Conservation (phyloP, 2,329 filamentous ascomycete species). For the Chaetomium strumarium region DNA sequence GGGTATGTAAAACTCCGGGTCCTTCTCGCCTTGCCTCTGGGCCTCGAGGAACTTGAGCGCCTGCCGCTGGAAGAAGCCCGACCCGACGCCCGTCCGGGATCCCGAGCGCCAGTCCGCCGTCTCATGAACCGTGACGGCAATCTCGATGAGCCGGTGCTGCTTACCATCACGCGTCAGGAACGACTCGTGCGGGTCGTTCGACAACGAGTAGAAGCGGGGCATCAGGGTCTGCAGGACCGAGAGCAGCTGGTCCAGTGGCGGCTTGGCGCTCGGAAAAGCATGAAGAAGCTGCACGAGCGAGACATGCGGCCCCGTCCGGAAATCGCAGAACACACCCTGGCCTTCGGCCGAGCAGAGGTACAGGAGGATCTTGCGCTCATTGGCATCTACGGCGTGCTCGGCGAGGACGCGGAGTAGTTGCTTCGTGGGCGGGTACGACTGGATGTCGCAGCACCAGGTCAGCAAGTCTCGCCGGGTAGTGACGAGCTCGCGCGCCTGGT, state of each 20-base stretch:
- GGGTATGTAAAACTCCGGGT: constrained; percentile 67
- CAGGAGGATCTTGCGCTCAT: constrained; percentile 82
- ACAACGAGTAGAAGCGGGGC: constrained; percentile 97
- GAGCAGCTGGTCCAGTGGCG: constrained; percentile 75
- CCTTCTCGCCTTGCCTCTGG: constrained; percentile 52
- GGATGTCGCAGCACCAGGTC: constrained; percentile 91
- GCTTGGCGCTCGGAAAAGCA: constrained; percentile 87
- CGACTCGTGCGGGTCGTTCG: constrained; percentile 83
- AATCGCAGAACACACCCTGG: constrained; percentile 87
- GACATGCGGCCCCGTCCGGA: constrained; percentile 82
- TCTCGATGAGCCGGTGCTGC: constrained; percentile 77
- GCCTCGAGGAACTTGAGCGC: constrained; percentile 67
- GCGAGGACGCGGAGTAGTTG: constrained; percentile 76
- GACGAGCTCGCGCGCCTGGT: constrained; percentile 74
- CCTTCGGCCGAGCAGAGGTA: constrained; percentile 87
- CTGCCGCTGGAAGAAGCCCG: constrained; percentile 86
- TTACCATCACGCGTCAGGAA: constrained; percentile 63
- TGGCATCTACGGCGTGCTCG: constrained; percentile 71
- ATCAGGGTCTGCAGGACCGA: constrained; percentile 80
- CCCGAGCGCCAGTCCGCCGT: constrained; percentile 70
- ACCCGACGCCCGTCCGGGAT: constrained; percentile 75
- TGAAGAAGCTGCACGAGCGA: constrained; percentile 79
- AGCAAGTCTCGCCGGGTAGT: constrained; percentile 89
- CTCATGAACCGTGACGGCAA: constrained; percentile 95
- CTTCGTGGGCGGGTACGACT: constrained; percentile 89